phyloP scores from a whole-genome alignment of 768 basidiomycete genomes.

The Austroboletus eburneus region DNA sequence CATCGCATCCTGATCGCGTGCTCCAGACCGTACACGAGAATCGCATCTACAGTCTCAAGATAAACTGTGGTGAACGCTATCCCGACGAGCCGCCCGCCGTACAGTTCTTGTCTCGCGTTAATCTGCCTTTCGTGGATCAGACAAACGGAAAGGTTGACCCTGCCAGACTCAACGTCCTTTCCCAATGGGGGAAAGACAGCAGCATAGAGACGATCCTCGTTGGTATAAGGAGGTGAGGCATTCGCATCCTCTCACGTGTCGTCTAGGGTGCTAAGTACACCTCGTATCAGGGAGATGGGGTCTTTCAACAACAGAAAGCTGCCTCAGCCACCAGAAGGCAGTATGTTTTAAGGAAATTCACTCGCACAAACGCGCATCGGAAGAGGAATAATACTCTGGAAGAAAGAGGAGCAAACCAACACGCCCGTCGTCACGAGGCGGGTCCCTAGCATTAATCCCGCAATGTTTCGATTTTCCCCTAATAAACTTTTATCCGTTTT shows the following conservation, averaged over 20 bases:
- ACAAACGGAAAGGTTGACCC: constrained; percentile 75
- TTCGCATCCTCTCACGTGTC: neutral
- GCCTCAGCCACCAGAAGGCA: constrained; percentile 92
- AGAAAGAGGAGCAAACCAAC: constrained; percentile 13
- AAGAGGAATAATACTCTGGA: constrained; percentile 7
- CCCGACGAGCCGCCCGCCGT: constrained; percentile 77
- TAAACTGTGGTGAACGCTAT: constrained; percentile 73
- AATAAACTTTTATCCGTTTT: constrained; percentile 14
- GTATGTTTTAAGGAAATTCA: constrained; percentile 45
- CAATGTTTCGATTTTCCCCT: constrained; percentile 15
- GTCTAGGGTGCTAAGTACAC: constrained; percentile 4
- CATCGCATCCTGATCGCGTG: constrained; percentile 14
- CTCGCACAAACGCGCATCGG: neutral
- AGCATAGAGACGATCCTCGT: constrained; percentile 89
- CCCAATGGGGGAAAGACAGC: constrained; percentile 67
- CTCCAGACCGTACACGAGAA: constrained; percentile 94
- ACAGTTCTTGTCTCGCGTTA: constrained; percentile 85
- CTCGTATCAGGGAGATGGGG: constrained; percentile 80
- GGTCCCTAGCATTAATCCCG: constrained; percentile 19
- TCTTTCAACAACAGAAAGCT: constrained; percentile 87
- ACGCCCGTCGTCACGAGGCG: constrained; percentile 11
- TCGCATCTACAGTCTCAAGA: constrained; percentile 94
- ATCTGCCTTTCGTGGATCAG: constrained; percentile 86
- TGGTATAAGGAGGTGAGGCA: constrained; percentile 80
- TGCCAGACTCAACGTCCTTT: constrained; percentile 64